Evolutionary conservation across 768 basidiomycete species (phyloP).

Genomic region (Calocera cornea): DNA sequence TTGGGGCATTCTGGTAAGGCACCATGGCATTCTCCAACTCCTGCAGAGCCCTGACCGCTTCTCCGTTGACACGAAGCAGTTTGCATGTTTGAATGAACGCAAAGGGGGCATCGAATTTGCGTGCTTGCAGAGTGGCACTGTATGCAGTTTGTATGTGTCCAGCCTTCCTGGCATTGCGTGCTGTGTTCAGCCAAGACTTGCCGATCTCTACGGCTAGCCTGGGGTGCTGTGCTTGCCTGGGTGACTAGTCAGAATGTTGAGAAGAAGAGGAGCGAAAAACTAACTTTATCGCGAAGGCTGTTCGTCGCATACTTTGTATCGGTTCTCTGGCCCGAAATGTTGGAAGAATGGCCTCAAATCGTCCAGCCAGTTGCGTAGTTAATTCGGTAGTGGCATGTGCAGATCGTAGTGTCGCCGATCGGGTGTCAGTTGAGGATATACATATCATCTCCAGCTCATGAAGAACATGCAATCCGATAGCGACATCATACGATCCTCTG

Average conservation of each 20-base stretch:
- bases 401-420: conserved; percentile 30
- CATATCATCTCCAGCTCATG: conserved; percentile 62
- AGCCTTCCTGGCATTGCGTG: conserved; percentile 93
- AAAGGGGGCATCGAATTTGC: conserved; percentile 53
- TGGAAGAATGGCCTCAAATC: conserved; percentile 68
- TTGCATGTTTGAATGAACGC: conserved; percentile 86
- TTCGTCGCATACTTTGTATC: conserved; percentile 76
- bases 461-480: conserved; percentile 70
- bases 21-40: conserved; percentile 60
- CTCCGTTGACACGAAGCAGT: conserved; percentile 62
- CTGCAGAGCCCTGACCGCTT: conserved; percentile 71
- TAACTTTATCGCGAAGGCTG: conserved; percentile 63
- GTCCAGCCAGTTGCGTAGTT: conserved; percentile 40
- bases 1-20: conserved; percentile 23
- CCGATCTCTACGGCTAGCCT: conserved; percentile 43
- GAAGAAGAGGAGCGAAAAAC: conserved; percentile 14
- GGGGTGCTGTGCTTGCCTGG: conserved; percentile 13
- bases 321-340: conserved; percentile 82
- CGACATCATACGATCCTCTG: conserved; percentile 72
- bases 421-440: conserved; percentile 7
- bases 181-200: conserved; percentile 76
- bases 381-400: conserved; percentile 32
- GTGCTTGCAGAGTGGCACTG: conserved; percentile 84
- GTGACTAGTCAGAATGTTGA: conserved; percentile 24
- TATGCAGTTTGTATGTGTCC: conserved; percentile 95